These are phyloP conservation scores for Backusella parvicylindrica DNA, from an alignment of 192 early-diverging fungal species.

Conservation along the genomic window DNA sequence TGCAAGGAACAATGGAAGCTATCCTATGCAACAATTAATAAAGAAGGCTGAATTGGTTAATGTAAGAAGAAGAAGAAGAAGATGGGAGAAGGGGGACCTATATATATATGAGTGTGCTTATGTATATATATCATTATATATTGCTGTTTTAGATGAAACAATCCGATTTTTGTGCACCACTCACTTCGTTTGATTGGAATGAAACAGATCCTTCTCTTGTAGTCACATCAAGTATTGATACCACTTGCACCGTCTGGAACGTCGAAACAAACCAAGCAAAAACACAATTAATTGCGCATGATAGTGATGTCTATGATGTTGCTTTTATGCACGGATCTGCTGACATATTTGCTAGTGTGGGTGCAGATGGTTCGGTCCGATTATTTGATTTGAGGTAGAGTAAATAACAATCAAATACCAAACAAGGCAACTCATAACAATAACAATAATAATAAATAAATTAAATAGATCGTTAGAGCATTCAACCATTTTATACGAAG, in stretches of 20 bases:
- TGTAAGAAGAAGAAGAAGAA: constrained; percentile 36
- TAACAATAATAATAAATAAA: neutral
- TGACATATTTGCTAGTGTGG: constrained; percentile 94
- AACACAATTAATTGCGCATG: constrained; percentile 99
- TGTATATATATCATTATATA: neutral
- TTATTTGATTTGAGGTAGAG: constrained; percentile 90
- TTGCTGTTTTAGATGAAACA: constrained; percentile 38
- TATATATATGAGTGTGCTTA: neutral
- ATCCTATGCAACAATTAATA: constrained; percentile 32
- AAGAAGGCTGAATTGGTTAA: constrained; percentile 56
- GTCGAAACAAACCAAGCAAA: constrained; percentile 95
- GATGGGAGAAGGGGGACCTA: neutral
- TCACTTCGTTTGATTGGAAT: constrained; percentile 99
- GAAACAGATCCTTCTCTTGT: constrained; percentile 77
- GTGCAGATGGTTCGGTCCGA: constrained; percentile 95
- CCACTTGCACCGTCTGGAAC: constrained; percentile 99
- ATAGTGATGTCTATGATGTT: constrained; percentile 98
- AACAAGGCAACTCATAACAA: neutral
- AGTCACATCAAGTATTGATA: constrained; percentile 95
- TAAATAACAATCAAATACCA: constrained; percentile 2
- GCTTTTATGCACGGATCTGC: constrained; percentile 79
- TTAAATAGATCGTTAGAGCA: constrained; percentile 80
- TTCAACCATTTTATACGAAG: constrained; percentile 97
- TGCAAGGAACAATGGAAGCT: constrained; percentile 25
- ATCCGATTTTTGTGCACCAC: constrained; percentile 81